A percentile compares a stretch with the other conserved stretches of the same genome.
phyloP scores from a whole-genome alignment of 2,329 filamentous ascomycete species.

The Stachybotrys chartarum region DNA sequence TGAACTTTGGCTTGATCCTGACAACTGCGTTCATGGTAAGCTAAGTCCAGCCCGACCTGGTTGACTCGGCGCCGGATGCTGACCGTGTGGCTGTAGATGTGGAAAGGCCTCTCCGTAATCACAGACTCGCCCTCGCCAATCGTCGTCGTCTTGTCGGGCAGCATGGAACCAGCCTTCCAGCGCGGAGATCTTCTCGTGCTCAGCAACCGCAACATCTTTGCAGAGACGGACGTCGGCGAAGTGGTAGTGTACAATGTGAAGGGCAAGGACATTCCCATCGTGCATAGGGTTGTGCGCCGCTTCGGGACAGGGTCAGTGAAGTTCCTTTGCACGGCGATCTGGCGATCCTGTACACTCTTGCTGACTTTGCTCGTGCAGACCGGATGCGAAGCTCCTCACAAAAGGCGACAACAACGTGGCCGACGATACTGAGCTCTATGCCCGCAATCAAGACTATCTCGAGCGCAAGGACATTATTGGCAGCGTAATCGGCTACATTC shows the following conservation, averaged over 20 bases:
- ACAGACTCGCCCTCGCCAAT: slow-evolving; percentile 72
- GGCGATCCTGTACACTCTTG: neutral
- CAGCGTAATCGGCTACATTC: slow-evolving; percentile 84
- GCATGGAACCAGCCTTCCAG: slow-evolving; percentile 79
- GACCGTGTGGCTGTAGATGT: slow-evolving; percentile 44
- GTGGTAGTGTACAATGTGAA: slow-evolving; percentile 70
- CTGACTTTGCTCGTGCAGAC: slow-evolving; percentile 24
- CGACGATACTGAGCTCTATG: slow-evolving; percentile 86
- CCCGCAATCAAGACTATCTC: slow-evolving; percentile 78
- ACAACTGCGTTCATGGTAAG: slow-evolving; percentile 83
- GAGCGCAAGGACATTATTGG: slow-evolving; percentile 87
- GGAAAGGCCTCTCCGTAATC: slow-evolving; percentile 79
- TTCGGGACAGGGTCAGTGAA: slow-evolving; percentile 49
- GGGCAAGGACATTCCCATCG: slow-evolving; percentile 95
- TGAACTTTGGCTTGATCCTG: slow-evolving; percentile 87
- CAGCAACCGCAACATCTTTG: slow-evolving; percentile 63
- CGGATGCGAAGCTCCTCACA: slow-evolving; percentile 69
- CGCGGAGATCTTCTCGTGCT: slow-evolving; percentile 69
- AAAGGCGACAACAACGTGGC: slow-evolving; percentile 96
- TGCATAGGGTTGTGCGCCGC: slow-evolving; percentile 81
- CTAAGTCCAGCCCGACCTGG: neutral
- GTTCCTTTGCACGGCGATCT: neutral
- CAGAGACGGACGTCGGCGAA: slow-evolving; percentile 48
- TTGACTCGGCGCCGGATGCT: neutral
- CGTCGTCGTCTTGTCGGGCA: slow-evolving; percentile 77